phyloP scores from a whole-genome alignment of 1,284 basidiomycete species.

The Pseudomicrostroma phylloplanum region DNA sequence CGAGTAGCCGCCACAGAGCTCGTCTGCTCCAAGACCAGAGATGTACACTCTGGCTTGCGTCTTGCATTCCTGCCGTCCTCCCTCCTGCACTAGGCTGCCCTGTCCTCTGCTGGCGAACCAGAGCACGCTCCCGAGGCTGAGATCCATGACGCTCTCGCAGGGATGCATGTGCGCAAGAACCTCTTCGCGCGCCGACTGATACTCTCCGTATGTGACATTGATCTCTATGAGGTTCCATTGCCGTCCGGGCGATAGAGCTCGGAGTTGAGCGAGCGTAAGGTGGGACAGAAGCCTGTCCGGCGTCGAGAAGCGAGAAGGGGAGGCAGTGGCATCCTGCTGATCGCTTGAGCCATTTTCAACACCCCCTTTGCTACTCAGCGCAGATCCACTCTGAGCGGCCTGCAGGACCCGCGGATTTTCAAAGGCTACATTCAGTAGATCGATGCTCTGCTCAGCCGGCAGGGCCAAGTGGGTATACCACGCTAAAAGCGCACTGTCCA shows the following conservation, averaged over 20 bases:
- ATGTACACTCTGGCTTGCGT: slow-evolving; percentile 70
- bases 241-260: slow-evolving; percentile 64
- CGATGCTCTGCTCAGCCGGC: slow-evolving; percentile 66
- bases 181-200: slow-evolving; percentile 26
- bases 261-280: slow-evolving; percentile 69
- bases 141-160: slow-evolving; percentile 28
- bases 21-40: slow-evolving; percentile 89
- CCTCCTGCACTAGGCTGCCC: slow-evolving; percentile 52
- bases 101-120: slow-evolving; percentile 82
- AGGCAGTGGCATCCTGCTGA: not conserved
- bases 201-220: slow-evolving; percentile 71
- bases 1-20: slow-evolving; percentile 87
- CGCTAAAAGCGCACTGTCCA: slow-evolving; percentile 81
- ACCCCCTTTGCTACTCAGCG: too few relatives aligned
- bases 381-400: slow-evolving; percentile 25
- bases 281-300: slow-evolving; percentile 81
- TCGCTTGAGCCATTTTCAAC: too few relatives aligned
- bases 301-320: slow-evolving; percentile 54
- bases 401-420: slow-evolving; percentile 71
- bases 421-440: slow-evolving; percentile 91
- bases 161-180: slow-evolving; percentile 33
- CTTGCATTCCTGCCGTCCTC: not conserved
- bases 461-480: slow-evolving; percentile 62
- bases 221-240: slow-evolving; percentile 88
- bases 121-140: slow-evolving; percentile 51